Evolutionary conservation across 225 moss, liverwort and hornwort genomes (phyloP), one percentile per base, ranked within the genome.

Genomic region (Neckera pumila): DNA sequence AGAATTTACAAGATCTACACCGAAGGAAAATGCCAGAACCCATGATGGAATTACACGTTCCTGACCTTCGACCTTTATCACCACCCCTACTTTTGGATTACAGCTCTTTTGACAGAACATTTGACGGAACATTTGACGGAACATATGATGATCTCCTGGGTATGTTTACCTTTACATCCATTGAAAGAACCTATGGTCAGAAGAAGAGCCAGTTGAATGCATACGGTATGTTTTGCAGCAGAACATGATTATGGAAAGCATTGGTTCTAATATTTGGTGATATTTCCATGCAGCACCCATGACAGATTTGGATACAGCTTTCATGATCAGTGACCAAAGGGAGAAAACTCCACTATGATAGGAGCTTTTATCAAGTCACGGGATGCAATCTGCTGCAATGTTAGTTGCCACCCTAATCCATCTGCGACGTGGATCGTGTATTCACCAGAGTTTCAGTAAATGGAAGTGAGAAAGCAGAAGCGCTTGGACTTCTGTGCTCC

Each of bases 121-220:
- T 93, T 73, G 94, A 94, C 82, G 93, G 91, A 86, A 82, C 85
- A 31, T 91, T 91, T 86, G 94, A 91, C 75, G 94, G 89, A 51
- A 51, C 94, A 47, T 94, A 93, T 82, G 94, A 94, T 85, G 94
- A 94, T 91, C 93, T 94, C 45, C 86, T 94, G 91, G 94, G 94
- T 94, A 93, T 79, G 91, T 88, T 78, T 51, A 76, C 84, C 92
- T 92, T 90, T 76, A 49, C 53, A 86, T 87, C 87, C 62, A 42
- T 81, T 83, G 42, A 84, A 34, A 84, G 59, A 58, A 69, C 56
- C 73, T 73, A 22, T 64, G 86, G 77, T 82, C 85, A 89, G 81
- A 76, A 62, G 62, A 70, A 85, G 79, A 88, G 90, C 88, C 86
- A 74, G 80, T 90, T 84, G 81, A 90, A 88, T 86, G 70, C 77